A percentile compares a stretch with the other conserved stretches of the same genome.
Evolutionary conservation across 768 basidiomycete genomes (phyloP).

Genomic region (Neoboletus magnificus): DNA sequence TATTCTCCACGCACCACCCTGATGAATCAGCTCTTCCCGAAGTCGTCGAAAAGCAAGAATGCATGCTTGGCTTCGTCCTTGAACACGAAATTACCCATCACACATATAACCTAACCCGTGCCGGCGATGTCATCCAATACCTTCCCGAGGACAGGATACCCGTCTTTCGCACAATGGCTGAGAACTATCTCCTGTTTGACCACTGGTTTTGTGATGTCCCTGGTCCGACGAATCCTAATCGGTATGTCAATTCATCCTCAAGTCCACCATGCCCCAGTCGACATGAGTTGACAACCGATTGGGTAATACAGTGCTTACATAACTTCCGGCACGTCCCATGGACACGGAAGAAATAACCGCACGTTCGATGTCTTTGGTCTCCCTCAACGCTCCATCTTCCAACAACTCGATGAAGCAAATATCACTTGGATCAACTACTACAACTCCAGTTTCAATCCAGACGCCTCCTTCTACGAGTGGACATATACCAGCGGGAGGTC

Average conservation of each 20-base stretch:
- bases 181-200: slow-evolving; percentile 25
- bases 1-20: slow-evolving; percentile 23
- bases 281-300: not conserved
- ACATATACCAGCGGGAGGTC: slow-evolving; percentile 15
- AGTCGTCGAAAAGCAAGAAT: slow-evolving; percentile 1
- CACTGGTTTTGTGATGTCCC: slow-evolving; percentile 26
- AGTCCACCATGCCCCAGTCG: not conserved
- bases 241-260: slow-evolving; percentile 1
- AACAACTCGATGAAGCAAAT: slow-evolving; percentile 26
- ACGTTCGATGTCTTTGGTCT: slow-evolving; percentile 19
- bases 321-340: slow-evolving; percentile 26
- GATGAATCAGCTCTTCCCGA: slow-evolving; percentile 10
- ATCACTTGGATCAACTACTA: slow-evolving; percentile 26
- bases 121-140: slow-evolving; percentile 19
- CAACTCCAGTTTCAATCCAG: slow-evolving; percentile 27
- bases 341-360: slow-evolving; percentile 19
- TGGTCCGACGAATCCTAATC: slow-evolving; percentile 27
- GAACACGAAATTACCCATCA: slow-evolving; percentile 17
- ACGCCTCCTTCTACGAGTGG: slow-evolving; percentile 23
- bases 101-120: slow-evolving; percentile 12
- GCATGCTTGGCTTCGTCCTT: slow-evolving; percentile 23
- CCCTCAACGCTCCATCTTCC: slow-evolving; percentile 27
- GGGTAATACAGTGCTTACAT: slow-evolving; percentile 18
- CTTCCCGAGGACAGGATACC: slow-evolving; percentile 24
- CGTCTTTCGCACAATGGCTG: slow-evolving; percentile 21